Percentiles rank a stretch among this genome's conserved stretches.
Evolutionary conservation across 768 basidiomycete genomes (phyloP).

Genomic region (Pluteus cervinus): DNA sequence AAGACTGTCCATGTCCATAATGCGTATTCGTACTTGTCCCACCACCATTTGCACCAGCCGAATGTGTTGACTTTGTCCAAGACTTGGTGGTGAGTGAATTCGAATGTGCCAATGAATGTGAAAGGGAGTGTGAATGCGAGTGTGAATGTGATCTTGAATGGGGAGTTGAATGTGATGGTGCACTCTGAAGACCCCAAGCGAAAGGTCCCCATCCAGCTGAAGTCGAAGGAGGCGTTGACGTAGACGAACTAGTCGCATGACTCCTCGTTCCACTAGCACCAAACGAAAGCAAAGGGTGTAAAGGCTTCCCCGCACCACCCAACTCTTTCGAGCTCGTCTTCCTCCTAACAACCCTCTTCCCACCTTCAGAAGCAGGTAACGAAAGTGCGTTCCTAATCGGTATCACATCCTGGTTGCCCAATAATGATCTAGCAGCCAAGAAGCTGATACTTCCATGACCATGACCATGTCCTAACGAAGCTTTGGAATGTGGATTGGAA

Average conservation of each 20-base stretch:
- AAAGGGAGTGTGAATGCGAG: too few relatives aligned
- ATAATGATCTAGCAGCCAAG: slow-evolving; percentile 58
- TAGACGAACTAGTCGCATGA: not conserved
- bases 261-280: not conserved
- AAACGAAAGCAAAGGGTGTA: too few relatives aligned
- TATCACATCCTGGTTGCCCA: slow-evolving; percentile 57
- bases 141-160: slow-evolving; percentile 24
- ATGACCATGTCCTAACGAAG: too few relatives aligned
- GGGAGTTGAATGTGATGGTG: slow-evolving; percentile 7
- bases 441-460: slow-evolving; percentile 44
- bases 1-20: too few relatives aligned
- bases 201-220: too few relatives aligned
- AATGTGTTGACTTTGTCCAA: too few relatives aligned
- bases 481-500: too few relatives aligned
- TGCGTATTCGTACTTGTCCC: too few relatives aligned
- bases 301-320: too few relatives aligned
- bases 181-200: slow-evolving; percentile 9
- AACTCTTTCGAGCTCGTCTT: not conserved
- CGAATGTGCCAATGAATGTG: too few relatives aligned
- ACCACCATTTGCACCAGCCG: too few relatives aligned
- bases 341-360: not conserved
- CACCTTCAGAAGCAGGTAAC: slow-evolving; percentile 4
- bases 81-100: slow-evolving; percentile 32
- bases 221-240: too few relatives aligned
- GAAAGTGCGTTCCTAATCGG: slow-evolving; percentile 28